Conservation (phyloP, 2,329 filamentous ascomycete genomes). For the Bipolaris zeicola region DNA sequence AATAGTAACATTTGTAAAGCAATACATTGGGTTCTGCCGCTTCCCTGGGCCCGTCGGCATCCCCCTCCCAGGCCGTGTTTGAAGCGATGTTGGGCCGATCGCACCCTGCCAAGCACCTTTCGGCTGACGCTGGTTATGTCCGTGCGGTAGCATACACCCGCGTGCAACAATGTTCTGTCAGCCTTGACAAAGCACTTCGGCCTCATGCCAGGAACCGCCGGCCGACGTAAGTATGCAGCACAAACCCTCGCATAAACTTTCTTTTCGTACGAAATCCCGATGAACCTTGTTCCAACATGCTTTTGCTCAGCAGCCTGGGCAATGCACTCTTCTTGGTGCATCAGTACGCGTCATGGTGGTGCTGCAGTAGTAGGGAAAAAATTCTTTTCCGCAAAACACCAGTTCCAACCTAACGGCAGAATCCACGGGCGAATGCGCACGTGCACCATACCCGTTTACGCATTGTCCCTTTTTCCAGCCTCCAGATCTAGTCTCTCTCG, state of each 20-base stretch:
- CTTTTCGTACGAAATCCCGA: no score
- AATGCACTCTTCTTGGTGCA: neutral
- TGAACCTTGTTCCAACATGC: no score
- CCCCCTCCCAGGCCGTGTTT: neutral
- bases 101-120: neutral
- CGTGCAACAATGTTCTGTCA: neutral
- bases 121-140: neutral
- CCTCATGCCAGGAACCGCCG: neutral
- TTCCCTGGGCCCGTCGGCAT: conserved; percentile 1
- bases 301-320: neutral
- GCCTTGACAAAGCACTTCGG: neutral
- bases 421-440: neutral
- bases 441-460: conserved; percentile 2
- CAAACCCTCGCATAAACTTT: neutral
- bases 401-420: neutral
- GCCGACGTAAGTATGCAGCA: neutral
- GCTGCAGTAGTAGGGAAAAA: neutral
- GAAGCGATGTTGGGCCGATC: conserved; percentile 7
- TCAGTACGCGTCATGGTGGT: neutral
- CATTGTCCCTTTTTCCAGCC: neutral
- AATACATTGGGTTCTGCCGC: neutral
- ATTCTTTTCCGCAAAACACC: neutral
- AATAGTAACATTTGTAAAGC: conserved; percentile 4
- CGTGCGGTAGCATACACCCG: neutral
- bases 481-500: conserved; percentile 19